Evolutionary conservation across 257 asterid species (phyloP).

Genomic region (Oldenlandia corymbosa): DNA sequence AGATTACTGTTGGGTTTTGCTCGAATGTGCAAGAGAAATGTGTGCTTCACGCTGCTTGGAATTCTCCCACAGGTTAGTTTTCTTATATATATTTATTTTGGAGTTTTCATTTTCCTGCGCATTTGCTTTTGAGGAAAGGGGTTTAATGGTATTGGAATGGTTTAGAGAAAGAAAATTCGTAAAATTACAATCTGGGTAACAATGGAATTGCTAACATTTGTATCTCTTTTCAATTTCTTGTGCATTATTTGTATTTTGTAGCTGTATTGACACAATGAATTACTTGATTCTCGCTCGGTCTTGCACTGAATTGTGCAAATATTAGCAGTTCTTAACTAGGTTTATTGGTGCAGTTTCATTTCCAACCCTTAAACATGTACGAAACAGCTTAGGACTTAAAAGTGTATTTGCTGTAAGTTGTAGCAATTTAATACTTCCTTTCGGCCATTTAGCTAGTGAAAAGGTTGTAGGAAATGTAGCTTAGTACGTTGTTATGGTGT

Average conservation of each 20-base stretch:
- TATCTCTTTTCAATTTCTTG: not conserved
- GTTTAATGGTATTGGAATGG: not conserved
- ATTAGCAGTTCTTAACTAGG: not conserved
- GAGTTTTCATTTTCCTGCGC: not conserved
- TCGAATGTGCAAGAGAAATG: constrained; percentile 84
- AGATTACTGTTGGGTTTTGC: constrained; percentile 77
- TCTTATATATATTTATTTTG: not conserved
- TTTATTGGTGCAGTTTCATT: not conserved
- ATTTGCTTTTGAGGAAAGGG: not conserved
- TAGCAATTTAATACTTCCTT: no score
- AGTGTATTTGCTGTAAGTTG: no score
- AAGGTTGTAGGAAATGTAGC: not conserved
- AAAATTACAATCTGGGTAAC: not conserved
- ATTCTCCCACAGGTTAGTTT: constrained; percentile 69
- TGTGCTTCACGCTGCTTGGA: constrained; percentile 90
- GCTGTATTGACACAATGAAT: no score
- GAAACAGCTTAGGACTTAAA: no score
- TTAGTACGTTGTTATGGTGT: not conserved
- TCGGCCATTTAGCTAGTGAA: no score
- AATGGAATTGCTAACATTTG: no score
- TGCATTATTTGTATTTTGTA: not conserved
- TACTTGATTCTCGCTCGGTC: no score
- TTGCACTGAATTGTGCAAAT: not conserved
- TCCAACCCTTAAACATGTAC: not conserved
- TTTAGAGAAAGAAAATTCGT: not conserved